A percentile compares a stretch with the other conserved stretches of the same genome.
Evolutionary conservation across 345 rosid genomes (phyloP).

Genomic region (Gossypium thurberi): DNA sequence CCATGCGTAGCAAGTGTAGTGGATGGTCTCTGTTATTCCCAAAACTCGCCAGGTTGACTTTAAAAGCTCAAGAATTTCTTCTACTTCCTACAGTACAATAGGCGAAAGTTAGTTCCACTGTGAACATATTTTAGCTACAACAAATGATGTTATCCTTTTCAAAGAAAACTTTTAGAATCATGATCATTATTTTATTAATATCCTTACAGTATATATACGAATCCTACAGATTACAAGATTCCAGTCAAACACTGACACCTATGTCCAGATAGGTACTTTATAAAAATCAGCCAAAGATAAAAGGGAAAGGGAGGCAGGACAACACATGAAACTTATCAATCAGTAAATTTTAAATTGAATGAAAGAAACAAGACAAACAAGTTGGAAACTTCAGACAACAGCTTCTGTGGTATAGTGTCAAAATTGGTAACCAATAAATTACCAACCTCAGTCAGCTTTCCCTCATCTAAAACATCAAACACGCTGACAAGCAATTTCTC

Average conservation of each 20-base stretch:
- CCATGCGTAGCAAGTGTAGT: constrained; percentile 87
- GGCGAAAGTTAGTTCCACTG: background rate
- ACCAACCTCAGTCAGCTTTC: constrained; percentile 90
- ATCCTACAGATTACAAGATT: background rate
- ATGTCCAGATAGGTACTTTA: background rate
- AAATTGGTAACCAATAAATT: constrained; percentile 8
- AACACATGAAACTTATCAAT: background rate
- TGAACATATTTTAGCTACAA: background rate
- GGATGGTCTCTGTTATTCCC: constrained; percentile 93
- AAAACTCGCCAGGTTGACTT: constrained; percentile 95
- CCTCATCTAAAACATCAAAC: constrained; percentile 90
- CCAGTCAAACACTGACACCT: background rate
- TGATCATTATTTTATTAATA: background rate
- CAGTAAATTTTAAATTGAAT: constrained; percentile 5
- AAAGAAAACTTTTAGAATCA: background rate
- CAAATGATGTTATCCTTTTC: background rate
- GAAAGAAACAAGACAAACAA: background rate
- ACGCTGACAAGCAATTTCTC: constrained; percentile 89
- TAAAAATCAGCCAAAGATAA: background rate
- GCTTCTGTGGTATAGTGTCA: constrained; percentile 6
- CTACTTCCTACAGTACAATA: constrained; percentile 63
- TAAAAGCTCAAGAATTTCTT: constrained; percentile 93
- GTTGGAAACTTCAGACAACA: background rate
- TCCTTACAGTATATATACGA: background rate
- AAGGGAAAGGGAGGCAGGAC: background rate